Evolutionary conservation across 805 yeast genomes (phyloP), one percentile per base, ranked within the genome.

Genomic region (Scheffersomyces stipitis): DNA sequence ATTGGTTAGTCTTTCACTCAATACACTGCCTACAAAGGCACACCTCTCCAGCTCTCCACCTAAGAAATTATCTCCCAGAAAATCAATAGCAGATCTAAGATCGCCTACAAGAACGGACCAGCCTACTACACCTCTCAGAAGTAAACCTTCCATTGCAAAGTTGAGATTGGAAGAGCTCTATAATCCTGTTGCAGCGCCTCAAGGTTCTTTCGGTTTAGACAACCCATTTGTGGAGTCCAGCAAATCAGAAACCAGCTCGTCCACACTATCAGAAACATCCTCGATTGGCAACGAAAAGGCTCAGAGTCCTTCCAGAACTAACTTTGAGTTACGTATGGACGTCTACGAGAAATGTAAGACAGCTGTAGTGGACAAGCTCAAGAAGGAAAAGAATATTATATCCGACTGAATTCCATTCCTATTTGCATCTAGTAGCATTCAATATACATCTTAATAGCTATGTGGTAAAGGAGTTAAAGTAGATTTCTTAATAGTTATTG

Each of bases 311-410:
- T 10, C 24, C 7, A 20, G 10, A 10, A 7, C 9, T 20, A 20
- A 7, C 9, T 7, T 24, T 6, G 45, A 42, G 17, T 13, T 41
- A 13, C 33, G 41, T 18, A 26, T 39, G 15, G 62, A 58, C 9
- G 23, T 57, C 10, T 58, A 55, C 43, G 57, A 54, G 13, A 61
- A 60, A 41, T 62, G 66, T 42, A 48, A 47, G 36, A n/a, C 12
- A 3, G 64, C 64, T 2, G 53, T 62, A 4, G 30, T 40, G 16
- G 58, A 54, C 13, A 52, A 53, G 38, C 39, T 62, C 12, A 41
- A 40, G 18, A 30, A 34, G 22, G 65, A 55, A 40, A 42, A 37
- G 28, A 16, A 28, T 5, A 32, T 38, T 23, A 31, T 18, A 18
- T 15, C 10, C 16, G 16, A n/a, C n/a, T n/a, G n/a, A n/a, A n/a